Evolutionary conservation across 306 rosid species (phyloP).

Genomic region (Biancaea sappan): DNA sequence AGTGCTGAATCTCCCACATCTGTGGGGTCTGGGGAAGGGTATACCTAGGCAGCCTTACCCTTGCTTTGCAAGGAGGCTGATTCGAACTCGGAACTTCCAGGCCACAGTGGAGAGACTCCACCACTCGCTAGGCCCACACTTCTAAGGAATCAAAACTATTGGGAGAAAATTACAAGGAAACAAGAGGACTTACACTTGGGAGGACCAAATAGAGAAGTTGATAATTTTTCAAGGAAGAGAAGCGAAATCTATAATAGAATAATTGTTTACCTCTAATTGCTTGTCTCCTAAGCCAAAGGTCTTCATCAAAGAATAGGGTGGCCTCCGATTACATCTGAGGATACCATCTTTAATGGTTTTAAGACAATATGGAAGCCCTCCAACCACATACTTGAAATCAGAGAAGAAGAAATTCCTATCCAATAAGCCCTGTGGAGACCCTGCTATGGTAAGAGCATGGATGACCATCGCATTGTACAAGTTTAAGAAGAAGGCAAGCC

Average conservation of each 20-base stretch:
- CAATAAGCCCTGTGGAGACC: constrained; percentile 70
- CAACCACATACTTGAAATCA: constrained; percentile 77
- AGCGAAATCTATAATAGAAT: not conserved
- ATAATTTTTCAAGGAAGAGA: not conserved
- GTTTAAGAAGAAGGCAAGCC: constrained; percentile 84
- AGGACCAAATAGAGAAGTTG: not conserved
- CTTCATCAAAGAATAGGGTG: constrained; percentile 77
- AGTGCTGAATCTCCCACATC: too few species aligned
- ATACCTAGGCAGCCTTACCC: too few species aligned
- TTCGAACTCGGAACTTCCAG: too few species aligned
- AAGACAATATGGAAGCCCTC: constrained; percentile 81
- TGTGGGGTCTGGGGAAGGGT: too few species aligned
- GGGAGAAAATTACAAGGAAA: not conserved
- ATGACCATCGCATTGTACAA: constrained; percentile 94
- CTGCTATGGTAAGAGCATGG: constrained; percentile 72
- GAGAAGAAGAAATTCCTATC: constrained; percentile 82
- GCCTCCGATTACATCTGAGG: constrained; percentile 78
- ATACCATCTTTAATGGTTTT: constrained; percentile 69
- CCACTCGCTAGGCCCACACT: too few species aligned
- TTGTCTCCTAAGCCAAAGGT: constrained; percentile 67
- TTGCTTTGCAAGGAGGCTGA: too few species aligned
- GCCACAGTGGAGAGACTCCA: too few species aligned
- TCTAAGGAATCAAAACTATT: too few species aligned
- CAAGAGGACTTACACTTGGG: not conserved
- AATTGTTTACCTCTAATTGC: constrained; percentile 66